These are phyloP conservation scores for Aspergillus tanneri DNA, from an alignment of 2,329 filamentous ascomycete species.

Conservation along the genomic window DNA sequence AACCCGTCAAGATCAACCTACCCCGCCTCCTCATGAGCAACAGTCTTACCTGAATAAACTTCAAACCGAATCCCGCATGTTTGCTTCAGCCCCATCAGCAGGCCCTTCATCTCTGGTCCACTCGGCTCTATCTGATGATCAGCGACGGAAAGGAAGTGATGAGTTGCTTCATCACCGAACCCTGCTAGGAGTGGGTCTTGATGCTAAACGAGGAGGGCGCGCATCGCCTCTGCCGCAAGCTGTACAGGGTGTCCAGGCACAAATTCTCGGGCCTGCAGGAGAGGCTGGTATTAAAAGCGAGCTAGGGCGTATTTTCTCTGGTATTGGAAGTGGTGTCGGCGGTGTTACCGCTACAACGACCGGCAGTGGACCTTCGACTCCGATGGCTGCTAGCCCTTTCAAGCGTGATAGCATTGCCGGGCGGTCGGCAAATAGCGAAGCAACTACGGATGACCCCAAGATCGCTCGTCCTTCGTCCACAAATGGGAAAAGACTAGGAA, in stretches of 20 bases:
- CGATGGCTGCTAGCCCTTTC: conserved; percentile 53
- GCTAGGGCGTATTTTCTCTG: conserved; percentile 91
- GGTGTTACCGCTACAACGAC: conserved; percentile 50
- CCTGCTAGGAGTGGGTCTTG: conserved; percentile 68
- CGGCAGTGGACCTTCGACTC: conserved; percentile 55
- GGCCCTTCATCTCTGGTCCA: conserved; percentile 29
- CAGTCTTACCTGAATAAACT: conserved; percentile 34
- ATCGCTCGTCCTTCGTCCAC: conserved; percentile 45
- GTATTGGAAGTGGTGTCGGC: conserved; percentile 73
- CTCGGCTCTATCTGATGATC: conserved; percentile 36
- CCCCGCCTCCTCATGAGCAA: conserved; percentile 36
- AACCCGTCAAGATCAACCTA: conserved; percentile 34
- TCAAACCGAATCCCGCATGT: conserved; percentile 34
- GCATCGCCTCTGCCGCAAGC: conserved; percentile 88
- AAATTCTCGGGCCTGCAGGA: conserved; percentile 72
- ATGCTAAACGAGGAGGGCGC: conserved; percentile 78
- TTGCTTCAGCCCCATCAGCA: conserved; percentile 34
- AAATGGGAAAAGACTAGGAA: conserved; percentile 61
- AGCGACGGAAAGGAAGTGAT: conserved; percentile 50
- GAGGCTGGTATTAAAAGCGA: conserved; percentile 93
- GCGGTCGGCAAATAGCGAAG: conserved; percentile 44
- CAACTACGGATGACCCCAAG: conserved; percentile 40
- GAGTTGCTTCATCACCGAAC: conserved; percentile 62
- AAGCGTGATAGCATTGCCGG: conserved; percentile 50
- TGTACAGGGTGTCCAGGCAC: conserved; percentile 85